Evolutionary conservation across 2,329 filamentous ascomycete genomes (phyloP), one percentile per base, ranked within the genome.

Genomic region (Botrytis medusae): DNA sequence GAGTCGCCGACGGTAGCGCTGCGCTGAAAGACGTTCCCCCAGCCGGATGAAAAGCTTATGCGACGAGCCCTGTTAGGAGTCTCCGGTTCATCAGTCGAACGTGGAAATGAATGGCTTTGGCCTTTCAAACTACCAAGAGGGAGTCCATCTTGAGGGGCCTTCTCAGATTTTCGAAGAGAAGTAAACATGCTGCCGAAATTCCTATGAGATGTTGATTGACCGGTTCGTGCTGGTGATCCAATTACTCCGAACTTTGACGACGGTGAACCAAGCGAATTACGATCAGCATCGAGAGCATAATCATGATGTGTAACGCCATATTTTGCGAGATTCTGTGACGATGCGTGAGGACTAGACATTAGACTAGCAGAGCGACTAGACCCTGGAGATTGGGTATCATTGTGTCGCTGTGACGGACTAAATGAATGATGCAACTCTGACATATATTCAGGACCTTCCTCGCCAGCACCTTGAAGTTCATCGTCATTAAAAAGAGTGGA

Each of bases 41-140:
- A 92, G 74, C 87, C 86, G 77, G 82, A 79, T 4, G 86, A 86
- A 62, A 90, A 85, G 77, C 87, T 90, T 51, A 87, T 87, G 57
- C 87, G 85, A 37, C 89, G 88, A 67, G 75, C 73, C 81, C 83
- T 88, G 81, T 80, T 88, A 75, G 79, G 82, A 75, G 79, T 83
- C 79, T 87, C 91, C 29, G 81, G 81, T 20, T 90, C 89, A 34
- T 88, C 92, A 74, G 83, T 83, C 74, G 87, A 86, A 29, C 88
- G 85, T 9, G 93, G 93, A 76, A 96, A 89, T 0, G 93, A 95
- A 79, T 93, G 92, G 78, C 92, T 94, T 80, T 95, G 92, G 0
- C 88, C 87, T 79, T 93, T 93, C 22, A 95, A 83, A 32, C 87
- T 90, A 1, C 93, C 93, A 12, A 94, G 82, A 1, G 87, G 85